phyloP scores from a whole-genome alignment of 2,329 filamentous ascomycete genomes.

The Ceratocystis diversiconidia region DNA sequence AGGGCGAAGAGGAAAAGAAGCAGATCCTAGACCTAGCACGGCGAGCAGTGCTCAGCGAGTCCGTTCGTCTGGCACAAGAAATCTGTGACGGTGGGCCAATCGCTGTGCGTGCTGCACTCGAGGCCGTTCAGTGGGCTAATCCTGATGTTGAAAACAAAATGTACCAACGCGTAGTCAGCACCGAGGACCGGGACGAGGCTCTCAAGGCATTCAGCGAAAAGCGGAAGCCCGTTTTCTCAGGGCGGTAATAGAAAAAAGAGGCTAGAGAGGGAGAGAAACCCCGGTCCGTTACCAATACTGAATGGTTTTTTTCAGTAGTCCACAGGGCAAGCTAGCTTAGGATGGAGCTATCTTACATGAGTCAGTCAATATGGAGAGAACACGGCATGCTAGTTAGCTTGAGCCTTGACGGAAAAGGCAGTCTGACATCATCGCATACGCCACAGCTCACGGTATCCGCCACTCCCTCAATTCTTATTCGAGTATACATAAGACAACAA shows the following conservation, averaged over 20 bases:
- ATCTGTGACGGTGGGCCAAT: conserved; percentile 85
- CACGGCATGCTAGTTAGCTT: not conserved
- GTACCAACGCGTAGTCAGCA: conserved; percentile 70
- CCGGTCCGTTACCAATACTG: not conserved
- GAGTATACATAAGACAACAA: not conserved
- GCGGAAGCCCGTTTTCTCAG: conserved; percentile 45
- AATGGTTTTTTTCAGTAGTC: not conserved
- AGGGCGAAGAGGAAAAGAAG: conserved; percentile 25
- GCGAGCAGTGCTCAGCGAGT: conserved; percentile 56
- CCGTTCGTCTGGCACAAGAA: conserved; percentile 62
- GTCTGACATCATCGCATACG: conserved; percentile 13
- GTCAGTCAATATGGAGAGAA: not conserved
- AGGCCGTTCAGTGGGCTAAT: conserved; percentile 58
- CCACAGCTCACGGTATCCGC: conserved; percentile 4
- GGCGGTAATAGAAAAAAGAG: conserved; percentile 27
- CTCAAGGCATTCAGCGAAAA: conserved; percentile 64
- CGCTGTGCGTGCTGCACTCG: conserved; percentile 63
- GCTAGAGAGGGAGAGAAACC: not conserved
- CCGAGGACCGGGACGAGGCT: conserved; percentile 79
- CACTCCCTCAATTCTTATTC: not conserved
- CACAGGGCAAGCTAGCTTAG: not conserved
- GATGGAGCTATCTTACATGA: not conserved
- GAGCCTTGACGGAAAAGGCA: not conserved
- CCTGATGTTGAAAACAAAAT: conserved; percentile 75
- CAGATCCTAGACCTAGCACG: conserved; percentile 44